These are phyloP conservation scores for Tarenaya hassleriana DNA, from an alignment of 345 rosid species.

Conservation along the genomic window DNA sequence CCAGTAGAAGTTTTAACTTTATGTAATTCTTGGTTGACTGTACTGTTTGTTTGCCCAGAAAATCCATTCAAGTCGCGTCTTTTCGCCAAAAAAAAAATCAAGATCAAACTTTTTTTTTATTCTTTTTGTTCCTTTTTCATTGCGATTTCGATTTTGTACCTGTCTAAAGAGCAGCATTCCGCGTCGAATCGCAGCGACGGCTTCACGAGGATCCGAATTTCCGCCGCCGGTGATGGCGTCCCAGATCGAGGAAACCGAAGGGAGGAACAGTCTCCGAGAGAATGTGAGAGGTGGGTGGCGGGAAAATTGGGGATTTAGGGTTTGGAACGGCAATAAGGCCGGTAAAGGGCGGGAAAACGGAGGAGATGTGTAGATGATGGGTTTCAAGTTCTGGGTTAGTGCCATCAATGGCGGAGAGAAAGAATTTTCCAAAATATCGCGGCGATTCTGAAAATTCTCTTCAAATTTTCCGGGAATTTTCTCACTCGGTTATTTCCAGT, in stretches of 20 bases:
- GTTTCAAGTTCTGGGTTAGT: conserved; percentile 28
- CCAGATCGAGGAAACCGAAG: conserved; percentile 80
- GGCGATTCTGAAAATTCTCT: too few relatives aligned
- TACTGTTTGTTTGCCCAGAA: too few relatives aligned
- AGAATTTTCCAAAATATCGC: not conserved
- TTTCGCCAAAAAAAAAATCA: too few relatives aligned
- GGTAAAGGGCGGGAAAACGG: conserved; percentile 15
- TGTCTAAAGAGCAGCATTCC: conserved; percentile 83
- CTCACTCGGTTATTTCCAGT: too few relatives aligned
- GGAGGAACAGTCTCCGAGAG: conserved; percentile 57
- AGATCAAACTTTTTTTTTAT: too few relatives aligned
- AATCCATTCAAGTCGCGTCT: too few relatives aligned
- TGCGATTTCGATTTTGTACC: conserved; percentile 36
- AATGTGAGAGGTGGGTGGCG: conserved; percentile 33
- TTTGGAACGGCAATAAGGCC: conserved; percentile 21
- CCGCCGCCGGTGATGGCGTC: conserved; percentile 79
- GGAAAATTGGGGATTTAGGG: conserved; percentile 24
- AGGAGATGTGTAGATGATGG: conserved; percentile 22
- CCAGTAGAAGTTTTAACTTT: too few relatives aligned
- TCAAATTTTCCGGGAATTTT: too few relatives aligned
- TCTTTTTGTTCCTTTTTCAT: too few relatives aligned
- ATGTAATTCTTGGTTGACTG: too few relatives aligned
- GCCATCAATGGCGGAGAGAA: conserved; percentile 29
- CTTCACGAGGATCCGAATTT: conserved; percentile 48
- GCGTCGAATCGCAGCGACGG: conserved; percentile 47